Conservation (phyloP, 768 basidiomycete genomes). For the Trametes cinnabarina region DNA sequence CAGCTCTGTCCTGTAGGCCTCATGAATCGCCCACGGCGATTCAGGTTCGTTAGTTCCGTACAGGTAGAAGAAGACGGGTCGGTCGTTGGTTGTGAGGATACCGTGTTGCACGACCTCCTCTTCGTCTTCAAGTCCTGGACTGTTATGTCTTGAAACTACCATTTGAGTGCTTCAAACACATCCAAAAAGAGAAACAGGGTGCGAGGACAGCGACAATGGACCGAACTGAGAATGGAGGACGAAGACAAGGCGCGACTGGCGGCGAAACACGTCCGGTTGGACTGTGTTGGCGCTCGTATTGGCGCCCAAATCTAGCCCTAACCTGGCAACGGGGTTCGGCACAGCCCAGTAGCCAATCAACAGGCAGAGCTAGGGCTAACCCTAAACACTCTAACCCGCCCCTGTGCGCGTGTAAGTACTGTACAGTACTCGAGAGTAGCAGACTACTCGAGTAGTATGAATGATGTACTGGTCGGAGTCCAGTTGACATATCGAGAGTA, state of each 20-base stretch:
- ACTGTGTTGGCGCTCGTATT: neutral
- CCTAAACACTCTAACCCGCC: too few species aligned
- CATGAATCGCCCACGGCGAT: neutral
- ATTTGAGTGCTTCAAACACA: too few species aligned
- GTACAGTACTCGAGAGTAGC: too few species aligned
- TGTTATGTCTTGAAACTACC: neutral
- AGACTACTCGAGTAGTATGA: too few species aligned
- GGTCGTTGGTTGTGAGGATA: neutral
- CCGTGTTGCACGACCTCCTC: neutral
- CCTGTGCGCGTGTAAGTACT: too few species aligned
- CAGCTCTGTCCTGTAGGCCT: neutral
- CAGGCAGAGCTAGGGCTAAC: too few species aligned
- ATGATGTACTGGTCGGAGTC: too few species aligned
- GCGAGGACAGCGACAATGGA: neutral
- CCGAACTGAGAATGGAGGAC: neutral
- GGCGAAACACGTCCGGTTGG: neutral
- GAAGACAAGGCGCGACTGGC: conserved; percentile 5
- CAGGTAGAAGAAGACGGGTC: conserved; percentile 12
- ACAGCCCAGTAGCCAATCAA: too few species aligned
- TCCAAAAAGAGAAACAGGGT: neutral
- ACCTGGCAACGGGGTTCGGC: conserved; percentile 8
- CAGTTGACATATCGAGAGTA: too few species aligned
- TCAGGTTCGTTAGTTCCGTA: conserved; percentile 3
- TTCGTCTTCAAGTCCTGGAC: neutral
- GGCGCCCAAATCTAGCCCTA: neutral